These are phyloP conservation scores for Schizothecium vesticola DNA, from an alignment of 495 filamentous ascomycete genomes.

Conservation along the genomic window DNA sequence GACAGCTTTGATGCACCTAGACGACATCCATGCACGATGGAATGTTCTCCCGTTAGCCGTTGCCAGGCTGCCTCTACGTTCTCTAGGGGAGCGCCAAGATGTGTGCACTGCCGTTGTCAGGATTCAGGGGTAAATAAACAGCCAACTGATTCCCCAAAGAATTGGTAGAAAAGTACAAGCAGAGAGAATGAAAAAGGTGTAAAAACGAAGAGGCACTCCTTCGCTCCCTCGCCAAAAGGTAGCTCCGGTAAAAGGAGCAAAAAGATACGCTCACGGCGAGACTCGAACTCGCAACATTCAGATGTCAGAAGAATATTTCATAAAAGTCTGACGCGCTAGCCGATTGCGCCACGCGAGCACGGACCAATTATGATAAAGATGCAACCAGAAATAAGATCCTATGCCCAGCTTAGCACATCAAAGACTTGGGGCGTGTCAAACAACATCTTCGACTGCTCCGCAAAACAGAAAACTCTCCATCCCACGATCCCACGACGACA, in stretches of 20 bases:
- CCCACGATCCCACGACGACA: not conserved
- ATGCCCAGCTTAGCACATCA: not conserved
- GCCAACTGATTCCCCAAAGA: not conserved
- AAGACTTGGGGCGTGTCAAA: not conserved
- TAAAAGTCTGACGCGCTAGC: slow-evolving; percentile 30
- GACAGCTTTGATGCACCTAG: no score
- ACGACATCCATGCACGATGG: no score
- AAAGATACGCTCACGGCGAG: slow-evolving; percentile 18
- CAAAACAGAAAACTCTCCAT: not conserved
- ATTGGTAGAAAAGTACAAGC: not conserved
- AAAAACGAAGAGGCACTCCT: not conserved
- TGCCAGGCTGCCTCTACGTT: no score
- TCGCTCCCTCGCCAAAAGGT: not conserved
- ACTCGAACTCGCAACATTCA: slow-evolving; percentile 31
- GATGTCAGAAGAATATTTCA: slow-evolving; percentile 10
- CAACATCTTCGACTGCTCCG: not conserved
- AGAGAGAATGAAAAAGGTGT: not conserved
- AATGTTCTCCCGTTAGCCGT: no score
- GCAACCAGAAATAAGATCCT: not conserved
- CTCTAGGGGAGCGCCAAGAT: not conserved
- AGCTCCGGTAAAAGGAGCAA: not conserved
- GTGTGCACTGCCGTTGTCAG: not conserved
- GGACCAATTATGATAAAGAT: not conserved
- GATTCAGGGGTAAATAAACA: not conserved
- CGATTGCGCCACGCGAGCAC: slow-evolving; percentile 24